phyloP scores from a whole-genome alignment of 2,329 filamentous ascomycete species.

The Fonsecaea erecta region DNA sequence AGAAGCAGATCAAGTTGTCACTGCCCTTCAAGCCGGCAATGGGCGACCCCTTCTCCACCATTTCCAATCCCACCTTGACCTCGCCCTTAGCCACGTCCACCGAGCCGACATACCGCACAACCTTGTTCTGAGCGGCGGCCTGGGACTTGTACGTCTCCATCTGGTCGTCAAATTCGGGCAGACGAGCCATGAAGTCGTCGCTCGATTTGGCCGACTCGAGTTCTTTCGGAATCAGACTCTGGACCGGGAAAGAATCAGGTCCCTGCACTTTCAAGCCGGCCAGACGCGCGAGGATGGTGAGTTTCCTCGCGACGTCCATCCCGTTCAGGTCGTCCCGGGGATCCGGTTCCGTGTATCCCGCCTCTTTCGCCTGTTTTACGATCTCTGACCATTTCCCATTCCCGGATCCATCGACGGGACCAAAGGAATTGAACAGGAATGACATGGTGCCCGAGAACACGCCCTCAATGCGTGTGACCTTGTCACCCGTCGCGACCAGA shows the following conservation, averaged over 20 bases:
- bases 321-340: slow-evolving; percentile 86
- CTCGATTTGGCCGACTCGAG: slow-evolving; percentile 76
- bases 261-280: slow-evolving; percentile 80
- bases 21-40: slow-evolving; percentile 95
- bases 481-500: slow-evolving; percentile 89
- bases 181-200: slow-evolving; percentile 80
- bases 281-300: slow-evolving; percentile 90
- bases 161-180: slow-evolving; percentile 81
- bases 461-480: slow-evolving; percentile 90
- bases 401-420: slow-evolving; percentile 74
- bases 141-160: slow-evolving; percentile 87
- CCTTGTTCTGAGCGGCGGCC: slow-evolving; percentile 87
- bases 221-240: slow-evolving; percentile 88
- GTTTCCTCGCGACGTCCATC: slow-evolving; percentile 88
- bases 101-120: slow-evolving; percentile 91
- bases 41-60: slow-evolving; percentile 83
- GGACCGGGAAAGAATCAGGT: slow-evolving; percentile 87
- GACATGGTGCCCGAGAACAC: slow-evolving; percentile 98
- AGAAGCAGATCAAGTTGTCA: slow-evolving; percentile 99
- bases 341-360: slow-evolving; percentile 91
- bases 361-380: slow-evolving; percentile 86
- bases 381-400: slow-evolving; percentile 83
- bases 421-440: slow-evolving; percentile 97
- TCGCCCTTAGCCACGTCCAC: slow-evolving; percentile 80
- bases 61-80: slow-evolving; percentile 91